These are phyloP conservation scores for Penicillium occitanis DNA, from an alignment of 2,329 filamentous ascomycete genomes.

Conservation along the genomic window DNA sequence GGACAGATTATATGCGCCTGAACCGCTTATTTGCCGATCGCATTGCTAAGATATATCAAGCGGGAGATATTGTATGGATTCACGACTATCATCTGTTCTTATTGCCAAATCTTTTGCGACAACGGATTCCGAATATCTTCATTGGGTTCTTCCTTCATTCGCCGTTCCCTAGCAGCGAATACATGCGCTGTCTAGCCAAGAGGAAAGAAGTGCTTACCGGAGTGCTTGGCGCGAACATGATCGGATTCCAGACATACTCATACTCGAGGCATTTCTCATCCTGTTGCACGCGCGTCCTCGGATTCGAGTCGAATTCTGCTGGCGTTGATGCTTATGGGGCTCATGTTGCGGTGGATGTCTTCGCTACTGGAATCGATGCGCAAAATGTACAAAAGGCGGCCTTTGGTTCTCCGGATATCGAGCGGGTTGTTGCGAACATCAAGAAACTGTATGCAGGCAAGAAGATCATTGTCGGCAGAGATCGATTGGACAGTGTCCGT, in stretches of 20 bases:
- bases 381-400: slow-evolving; percentile 72
- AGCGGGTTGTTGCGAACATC: slow-evolving; percentile 70
- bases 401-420: slow-evolving; percentile 67
- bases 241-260: slow-evolving; percentile 93
- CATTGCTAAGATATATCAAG: slow-evolving; percentile 85
- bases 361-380: slow-evolving; percentile 94
- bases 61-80: slow-evolving; percentile 86
- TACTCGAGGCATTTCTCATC: slow-evolving; percentile 94
- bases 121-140: slow-evolving; percentile 83
- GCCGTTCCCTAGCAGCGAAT: slow-evolving; percentile 95
- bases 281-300: slow-evolving; percentile 85
- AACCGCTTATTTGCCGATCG: slow-evolving; percentile 89
- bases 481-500: slow-evolving; percentile 87
- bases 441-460: slow-evolving; percentile 79
- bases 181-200: slow-evolving; percentile 81
- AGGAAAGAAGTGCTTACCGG: slow-evolving; percentile 90
- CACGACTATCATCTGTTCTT: slow-evolving; percentile 94
- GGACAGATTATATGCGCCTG: slow-evolving; percentile 90
- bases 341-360: slow-evolving; percentile 87
- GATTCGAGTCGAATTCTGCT: slow-evolving; percentile 81
- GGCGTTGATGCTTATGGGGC: slow-evolving; percentile 87
- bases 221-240: slow-evolving; percentile 84
- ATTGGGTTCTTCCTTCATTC: slow-evolving; percentile 93
- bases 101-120: slow-evolving; percentile 82
- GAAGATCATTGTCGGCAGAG: slow-evolving; percentile 91